Evolutionary conservation across 768 basidiomycete genomes (phyloP), one percentile per base, ranked within the genome.

Genomic region (Hortiboletus flavorubellus): DNA sequence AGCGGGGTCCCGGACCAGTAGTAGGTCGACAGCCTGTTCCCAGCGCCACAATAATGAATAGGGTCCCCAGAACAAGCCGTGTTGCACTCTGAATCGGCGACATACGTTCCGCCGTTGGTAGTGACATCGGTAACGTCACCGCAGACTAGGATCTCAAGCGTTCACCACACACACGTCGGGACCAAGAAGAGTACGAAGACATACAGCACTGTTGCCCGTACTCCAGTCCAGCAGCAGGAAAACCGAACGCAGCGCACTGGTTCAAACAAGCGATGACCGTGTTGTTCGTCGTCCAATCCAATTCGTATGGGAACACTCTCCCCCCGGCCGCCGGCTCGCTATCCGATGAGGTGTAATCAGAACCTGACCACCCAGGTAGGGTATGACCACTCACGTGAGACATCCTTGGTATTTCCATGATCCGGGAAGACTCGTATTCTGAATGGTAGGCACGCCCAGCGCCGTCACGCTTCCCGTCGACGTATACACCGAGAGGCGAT

Each of bases 121-220:
- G 69, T 49, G 11, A 87, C 77, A 55, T 90, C 82, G 4, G 71
- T 69, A 8, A 77, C 62, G 65, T 91, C 90, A 50, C 90, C 89
- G 52, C 90, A 91, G 68, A 80, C 89, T 89, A 46, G 3, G 15
- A 44, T 49, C 8, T 6, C 42, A 7, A 21, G 45, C 34, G 26
- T n/a, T 26, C 30, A 39, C 38, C 37, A 51, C 23, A 21, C 10
- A 11, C 10, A 47, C 8, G 12, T 16, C 14, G 46, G 8, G 6
- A 53, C 3, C 29, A 23, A 16, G 31, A 15, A 49, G 6, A 53
- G 26, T 30, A 18, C 8, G 14, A 35, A 43, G 3, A 77, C 86
- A 64, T 62, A 88, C 87, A 91, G 74, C 89, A 92, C 63, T 90
- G 85, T 57, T 84, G 64, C 14, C 80, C 85, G 49, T 76, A 88